Evolutionary conservation across 192 early-diverging fungal genomes (phyloP), one percentile per base, ranked within the genome.

Genomic region (Dissophora globulifera): DNA sequence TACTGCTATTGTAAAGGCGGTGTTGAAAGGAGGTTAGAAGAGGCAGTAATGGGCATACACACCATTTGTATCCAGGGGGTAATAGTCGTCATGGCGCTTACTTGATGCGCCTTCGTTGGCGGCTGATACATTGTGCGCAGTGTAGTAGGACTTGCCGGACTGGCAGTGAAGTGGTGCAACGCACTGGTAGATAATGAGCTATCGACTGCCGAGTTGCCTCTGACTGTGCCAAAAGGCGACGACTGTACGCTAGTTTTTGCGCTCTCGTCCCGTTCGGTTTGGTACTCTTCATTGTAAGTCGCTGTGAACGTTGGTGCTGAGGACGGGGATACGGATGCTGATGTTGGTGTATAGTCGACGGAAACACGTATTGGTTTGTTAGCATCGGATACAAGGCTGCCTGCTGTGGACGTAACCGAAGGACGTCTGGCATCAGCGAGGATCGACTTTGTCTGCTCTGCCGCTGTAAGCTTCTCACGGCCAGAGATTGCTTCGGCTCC

Each of bases 251-350:
- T 55, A 23, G 42, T 51, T 22, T 52, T 33, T 15, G 53, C 47
- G 12, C 64, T 75, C 23, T 61, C 57, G 29, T 76, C 72, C 46
- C 50, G 47, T 50, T 76, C 72, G 6, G 62, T 30, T n/a, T 51
- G 58, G 25, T 67, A 66, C 22, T 76, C 72, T 17, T 76, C 72
- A 26, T 66, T 43, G 12, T 76, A 76, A 2, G 46, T 57, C 3
- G 72, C 33, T 8, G 63, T 61, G 32, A 55, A 67, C 56, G 60
- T 63, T 30, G 46, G 35, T 22, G 56, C n/a, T n/a, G n/a, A n/a
- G n/a, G n/a, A n/a, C n/a, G n/a, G n/a, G n/a, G n/a, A n/a, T n/a
- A n/a, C n/a, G n/a, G n/a, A n/a, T n/a, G n/a, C n/a, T n/a, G n/a
- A n/a, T n/a, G n/a, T n/a, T n/a, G n/a, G n/a, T n/a, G n/a, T n/a